These are phyloP conservation scores for Zygotorulaspora sp. DNA, from an alignment of 805 yeast species.

Conservation along the genomic window DNA sequence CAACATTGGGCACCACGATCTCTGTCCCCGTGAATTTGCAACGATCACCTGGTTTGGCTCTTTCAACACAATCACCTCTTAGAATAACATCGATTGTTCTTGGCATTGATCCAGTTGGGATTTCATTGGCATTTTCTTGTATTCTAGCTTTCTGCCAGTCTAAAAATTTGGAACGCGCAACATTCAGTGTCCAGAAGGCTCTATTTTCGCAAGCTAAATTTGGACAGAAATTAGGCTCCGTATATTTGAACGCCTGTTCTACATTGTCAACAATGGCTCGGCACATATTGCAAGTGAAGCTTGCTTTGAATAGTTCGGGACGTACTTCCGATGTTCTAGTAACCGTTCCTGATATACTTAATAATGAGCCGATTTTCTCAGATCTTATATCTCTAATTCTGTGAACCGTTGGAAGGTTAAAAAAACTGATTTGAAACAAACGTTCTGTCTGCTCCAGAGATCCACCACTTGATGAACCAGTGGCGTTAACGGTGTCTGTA, in stretches of 20 bases:
- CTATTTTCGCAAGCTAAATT: conserved; percentile 85
- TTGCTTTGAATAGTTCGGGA: conserved; percentile 83
- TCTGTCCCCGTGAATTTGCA: conserved; percentile 92
- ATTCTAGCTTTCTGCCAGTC: conserved; percentile 97
- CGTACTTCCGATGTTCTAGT: conserved; percentile 95
- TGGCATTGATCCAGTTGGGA: conserved; percentile 99
- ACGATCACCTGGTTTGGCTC: conserved; percentile 96
- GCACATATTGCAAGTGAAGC: conserved; percentile 87
- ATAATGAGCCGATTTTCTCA: conserved; percentile 77
- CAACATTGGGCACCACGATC: conserved; percentile 89
- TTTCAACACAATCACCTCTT: conserved; percentile 90
- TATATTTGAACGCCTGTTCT: conserved; percentile 88
- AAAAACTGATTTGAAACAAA: conserved; percentile 85
- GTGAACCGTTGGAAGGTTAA: conserved; percentile 74
- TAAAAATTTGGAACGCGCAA: conserved; percentile 77
- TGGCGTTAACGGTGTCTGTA: conserved; percentile 14
- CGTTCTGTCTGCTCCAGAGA: conserved; percentile 55
- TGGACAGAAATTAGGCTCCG: conserved; percentile 92
- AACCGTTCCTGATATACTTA: conserved; percentile 88
- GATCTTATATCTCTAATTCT: conserved; percentile 88
- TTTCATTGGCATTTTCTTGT: conserved; percentile 94
- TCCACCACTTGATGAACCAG: conserved; percentile 37
- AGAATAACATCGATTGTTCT: conserved; percentile 88
- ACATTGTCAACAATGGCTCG: conserved; percentile 80
- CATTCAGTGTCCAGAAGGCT: conserved; percentile 76